Evolutionary conservation across 1,284 basidiomycete species (phyloP).

Genomic region (Trametes hirsuta): DNA sequence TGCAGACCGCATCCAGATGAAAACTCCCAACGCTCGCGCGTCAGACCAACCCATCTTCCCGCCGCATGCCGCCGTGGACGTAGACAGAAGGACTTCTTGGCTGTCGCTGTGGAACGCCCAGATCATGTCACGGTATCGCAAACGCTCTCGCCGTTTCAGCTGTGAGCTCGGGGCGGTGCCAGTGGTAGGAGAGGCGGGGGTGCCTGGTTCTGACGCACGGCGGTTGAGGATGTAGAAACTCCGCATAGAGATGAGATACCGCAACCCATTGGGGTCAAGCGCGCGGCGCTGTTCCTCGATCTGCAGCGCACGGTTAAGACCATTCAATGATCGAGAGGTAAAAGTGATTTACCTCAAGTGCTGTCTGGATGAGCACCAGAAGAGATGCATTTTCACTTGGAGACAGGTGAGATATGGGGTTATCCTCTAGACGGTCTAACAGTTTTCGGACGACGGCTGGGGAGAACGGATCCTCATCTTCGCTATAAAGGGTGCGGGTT

Average conservation of each 20-base stretch:
- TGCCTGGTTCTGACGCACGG: slow-evolving; percentile 52
- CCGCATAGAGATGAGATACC: slow-evolving; percentile 88
- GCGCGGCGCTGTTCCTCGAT: slow-evolving; percentile 86
- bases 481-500: slow-evolving; percentile 16
- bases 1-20: slow-evolving; percentile 83
- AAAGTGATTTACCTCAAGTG: slow-evolving; percentile 67
- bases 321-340: neutral
- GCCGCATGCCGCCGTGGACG: slow-evolving; percentile 71
- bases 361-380: slow-evolving; percentile 81
- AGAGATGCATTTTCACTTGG: slow-evolving; percentile 81
- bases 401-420: slow-evolving; percentile 71
- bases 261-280: slow-evolving; percentile 86
- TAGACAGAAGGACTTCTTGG: slow-evolving; percentile 80
- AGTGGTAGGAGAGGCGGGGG: slow-evolving; percentile 40
- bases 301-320: slow-evolving; percentile 42
- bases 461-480: slow-evolving; percentile 66
- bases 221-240: slow-evolving; percentile 80
- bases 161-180: slow-evolving; percentile 36
- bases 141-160: slow-evolving; percentile 63
- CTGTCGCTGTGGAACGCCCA: slow-evolving; percentile 96
- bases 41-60: slow-evolving; percentile 89
- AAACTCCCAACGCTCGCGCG: slow-evolving; percentile 84
- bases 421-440: slow-evolving; percentile 63
- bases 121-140: slow-evolving; percentile 90
- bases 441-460: slow-evolving; percentile 63